Evolutionary conservation across 2,329 filamentous ascomycete genomes (phyloP).

Genomic region (Aureobasidium musti): DNA sequence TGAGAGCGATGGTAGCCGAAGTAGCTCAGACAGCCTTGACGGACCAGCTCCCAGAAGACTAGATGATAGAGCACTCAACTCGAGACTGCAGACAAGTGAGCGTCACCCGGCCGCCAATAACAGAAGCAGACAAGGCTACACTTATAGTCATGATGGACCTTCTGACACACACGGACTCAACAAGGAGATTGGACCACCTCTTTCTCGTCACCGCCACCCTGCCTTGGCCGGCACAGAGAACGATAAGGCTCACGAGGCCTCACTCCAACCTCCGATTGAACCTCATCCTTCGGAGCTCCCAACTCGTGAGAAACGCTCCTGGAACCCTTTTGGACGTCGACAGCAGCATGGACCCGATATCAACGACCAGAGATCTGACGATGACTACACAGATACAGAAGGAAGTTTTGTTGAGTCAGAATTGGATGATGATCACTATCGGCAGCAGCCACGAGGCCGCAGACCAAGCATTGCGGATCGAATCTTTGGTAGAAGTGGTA

Average conservation of each 20-base stretch:
- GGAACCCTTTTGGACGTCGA: constrained; percentile 12
- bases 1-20: not conserved
- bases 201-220: not conserved
- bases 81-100: constrained; percentile 18
- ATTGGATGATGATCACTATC: constrained; percentile 34
- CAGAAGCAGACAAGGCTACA: not conserved
- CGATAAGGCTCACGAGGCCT: constrained; percentile 7
- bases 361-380: not conserved
- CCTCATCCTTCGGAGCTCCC: constrained; percentile 16
- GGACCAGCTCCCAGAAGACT: not conserved
- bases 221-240: constrained; percentile 21
- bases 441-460: constrained; percentile 32
- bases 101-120: not conserved
- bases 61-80: constrained; percentile 3
- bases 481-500: constrained; percentile 36
- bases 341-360: not conserved
- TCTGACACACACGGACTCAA: not conserved
- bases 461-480: constrained; percentile 40
- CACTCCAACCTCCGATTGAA: not conserved
- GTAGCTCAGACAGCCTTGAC: constrained; percentile 3
- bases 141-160: not conserved
- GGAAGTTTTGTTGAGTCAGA: constrained; percentile 37
- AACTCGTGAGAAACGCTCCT: constrained; percentile 8
- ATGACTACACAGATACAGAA: constrained; percentile 33
- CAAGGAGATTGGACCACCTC: constrained; percentile 5